A percentile compares a stretch with the other conserved stretches of the same genome.
phyloP scores from a whole-genome alignment of 1,139 yeast genomes.

The Kodamaea sp. region DNA sequence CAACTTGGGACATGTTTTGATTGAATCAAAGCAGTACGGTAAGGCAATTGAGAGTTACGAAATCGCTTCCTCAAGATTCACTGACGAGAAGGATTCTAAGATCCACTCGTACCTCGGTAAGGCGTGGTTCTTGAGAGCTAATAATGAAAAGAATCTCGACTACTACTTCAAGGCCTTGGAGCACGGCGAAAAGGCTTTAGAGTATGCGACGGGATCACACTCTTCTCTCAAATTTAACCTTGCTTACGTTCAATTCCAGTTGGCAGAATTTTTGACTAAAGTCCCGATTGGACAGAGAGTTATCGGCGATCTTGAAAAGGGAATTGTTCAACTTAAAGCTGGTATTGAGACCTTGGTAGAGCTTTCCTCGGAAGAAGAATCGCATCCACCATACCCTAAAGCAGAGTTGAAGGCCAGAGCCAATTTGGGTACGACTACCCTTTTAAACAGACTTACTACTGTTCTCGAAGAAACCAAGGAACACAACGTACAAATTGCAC shows the following conservation, averaged over 20 bases:
- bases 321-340: constrained; percentile 57
- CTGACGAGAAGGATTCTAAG: constrained; percentile 63
- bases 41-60: constrained; percentile 91
- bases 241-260: constrained; percentile 82
- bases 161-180: constrained; percentile 64
- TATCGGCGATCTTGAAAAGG: constrained; percentile 59
- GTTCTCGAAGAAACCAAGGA: constrained; percentile 73
- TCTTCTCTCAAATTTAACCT: constrained; percentile 69
- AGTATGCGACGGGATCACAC: constrained; percentile 32
- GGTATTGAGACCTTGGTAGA: constrained; percentile 65
- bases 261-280: constrained; percentile 80
- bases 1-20: constrained; percentile 84
- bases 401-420: constrained; percentile 85
- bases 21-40: constrained; percentile 78
- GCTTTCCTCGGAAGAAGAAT: constrained; percentile 54
- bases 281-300: constrained; percentile 61
- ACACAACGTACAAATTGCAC: constrained; percentile 58
- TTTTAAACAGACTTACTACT: constrained; percentile 69
- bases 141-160: constrained; percentile 61
- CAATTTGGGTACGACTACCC: constrained; percentile 75
- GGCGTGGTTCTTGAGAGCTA: constrained; percentile 87
- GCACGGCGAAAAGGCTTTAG: constrained; percentile 60
- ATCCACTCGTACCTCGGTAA: constrained; percentile 76
- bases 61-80: constrained; percentile 68
- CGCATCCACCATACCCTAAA: constrained; percentile 71